Evolutionary conservation across 108 stramenopile genomes (phyloP).

Genomic region (Stephanodiscus minutulus): DNA sequence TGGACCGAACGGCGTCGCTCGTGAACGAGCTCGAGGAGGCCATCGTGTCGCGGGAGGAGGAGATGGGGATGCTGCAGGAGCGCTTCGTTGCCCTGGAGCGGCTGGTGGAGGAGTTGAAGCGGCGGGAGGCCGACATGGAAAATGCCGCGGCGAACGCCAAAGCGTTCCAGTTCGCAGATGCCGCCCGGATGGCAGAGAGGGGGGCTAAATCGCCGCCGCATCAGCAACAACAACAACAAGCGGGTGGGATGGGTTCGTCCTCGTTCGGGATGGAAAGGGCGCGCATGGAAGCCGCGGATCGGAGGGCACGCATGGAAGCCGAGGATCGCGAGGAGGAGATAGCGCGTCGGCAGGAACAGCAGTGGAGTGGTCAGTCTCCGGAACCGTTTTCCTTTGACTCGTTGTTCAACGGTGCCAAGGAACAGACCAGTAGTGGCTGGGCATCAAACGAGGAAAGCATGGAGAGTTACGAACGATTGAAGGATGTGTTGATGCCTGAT

Average conservation of each 20-base stretch:
- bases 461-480: conserved; percentile 22
- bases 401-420: conserved; percentile 7
- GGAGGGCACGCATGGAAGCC: background rate
- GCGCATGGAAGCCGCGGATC: background rate
- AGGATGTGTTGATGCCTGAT: conserved; percentile 28
- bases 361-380: background rate
- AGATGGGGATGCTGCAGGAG: conserved; percentile 33
- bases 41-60: conserved; percentile 31
- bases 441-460: conserved; percentile 6
- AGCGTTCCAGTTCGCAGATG: conserved; percentile 14
- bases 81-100: conserved; percentile 31
- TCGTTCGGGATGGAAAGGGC: conserved; percentile 15
- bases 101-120: conserved; percentile 26
- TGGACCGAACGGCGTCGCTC: conserved; percentile 29
- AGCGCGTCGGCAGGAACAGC: conserved; percentile 1
- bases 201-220: conserved; percentile 7
- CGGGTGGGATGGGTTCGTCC: background rate
- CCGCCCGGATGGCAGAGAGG: conserved; percentile 17
- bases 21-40: conserved; percentile 43
- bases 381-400: conserved; percentile 9
- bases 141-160: conserved; percentile 5
- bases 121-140: conserved; percentile 12
- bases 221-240: conserved; percentile 13
- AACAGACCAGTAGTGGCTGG: background rate
- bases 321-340: conserved; percentile 5